Evolutionary conservation across 305 asterid genomes (phyloP).

Genomic region (Euphrasia arctica): DNA sequence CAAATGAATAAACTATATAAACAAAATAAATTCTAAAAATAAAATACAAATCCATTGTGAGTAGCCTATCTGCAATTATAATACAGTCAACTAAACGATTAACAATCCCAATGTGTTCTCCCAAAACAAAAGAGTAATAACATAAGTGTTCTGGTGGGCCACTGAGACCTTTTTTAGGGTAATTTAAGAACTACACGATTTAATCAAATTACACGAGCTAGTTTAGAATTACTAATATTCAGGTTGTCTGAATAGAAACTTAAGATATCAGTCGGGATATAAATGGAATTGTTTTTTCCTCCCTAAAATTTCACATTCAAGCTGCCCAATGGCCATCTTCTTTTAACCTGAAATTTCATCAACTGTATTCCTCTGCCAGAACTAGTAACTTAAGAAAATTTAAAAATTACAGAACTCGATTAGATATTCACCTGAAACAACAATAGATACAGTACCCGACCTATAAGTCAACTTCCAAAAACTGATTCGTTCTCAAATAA

Average conservation of each 20-base stretch:
- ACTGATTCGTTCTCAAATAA: constrained; percentile 1
- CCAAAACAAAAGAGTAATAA: too few species aligned
- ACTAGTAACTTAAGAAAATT: not conserved
- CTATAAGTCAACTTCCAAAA: constrained; percentile 9
- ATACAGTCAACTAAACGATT: constrained; percentile 7
- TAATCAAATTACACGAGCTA: too few species aligned
- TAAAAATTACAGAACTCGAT: not conserved
- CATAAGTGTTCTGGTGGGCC: too few species aligned
- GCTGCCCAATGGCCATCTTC: not conserved
- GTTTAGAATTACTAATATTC: too few species aligned
- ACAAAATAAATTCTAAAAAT: not conserved
- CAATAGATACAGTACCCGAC: not conserved
- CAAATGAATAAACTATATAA: constrained; percentile 19
- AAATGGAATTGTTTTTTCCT: not conserved
- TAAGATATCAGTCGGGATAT: too few species aligned
- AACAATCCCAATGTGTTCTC: too few species aligned
- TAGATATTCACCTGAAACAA: constrained; percentile 18
- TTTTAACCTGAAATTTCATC: not conserved
- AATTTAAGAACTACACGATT: too few species aligned
- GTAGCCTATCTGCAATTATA: not conserved
- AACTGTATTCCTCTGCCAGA: not conserved
- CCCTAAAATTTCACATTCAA: not conserved
- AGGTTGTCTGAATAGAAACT: too few species aligned
- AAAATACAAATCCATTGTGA: constrained; percentile 7
- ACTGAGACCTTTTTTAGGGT: too few species aligned